These are phyloP conservation scores for Austroboletus novae-zelandiae DNA, from an alignment of 1,284 basidiomycete genomes.

Conservation along the genomic window DNA sequence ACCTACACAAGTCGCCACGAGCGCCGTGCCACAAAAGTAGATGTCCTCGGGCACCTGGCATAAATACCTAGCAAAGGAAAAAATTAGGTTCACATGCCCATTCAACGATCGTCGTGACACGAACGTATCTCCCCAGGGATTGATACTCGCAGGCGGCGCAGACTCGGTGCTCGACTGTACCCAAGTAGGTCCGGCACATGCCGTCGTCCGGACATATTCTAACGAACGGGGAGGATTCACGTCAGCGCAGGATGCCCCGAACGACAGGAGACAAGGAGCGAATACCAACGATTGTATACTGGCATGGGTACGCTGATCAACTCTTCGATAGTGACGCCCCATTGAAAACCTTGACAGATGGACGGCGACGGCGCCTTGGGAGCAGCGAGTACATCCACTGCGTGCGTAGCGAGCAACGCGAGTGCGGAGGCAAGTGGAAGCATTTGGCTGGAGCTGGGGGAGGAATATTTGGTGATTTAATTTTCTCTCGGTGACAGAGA, in stretches of 20 bases:
- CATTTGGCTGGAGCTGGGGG: conserved; percentile 6
- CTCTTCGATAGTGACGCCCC: conserved; percentile 13
- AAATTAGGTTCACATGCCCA: not conserved
- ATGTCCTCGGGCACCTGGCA: conserved; percentile 13
- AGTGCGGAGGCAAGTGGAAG: conserved; percentile 1
- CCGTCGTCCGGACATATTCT: conserved; percentile 12
- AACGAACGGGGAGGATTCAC: not conserved
- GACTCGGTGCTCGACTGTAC: conserved; percentile 15
- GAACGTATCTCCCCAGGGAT: conserved; percentile 8
- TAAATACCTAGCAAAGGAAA: conserved; percentile 7
- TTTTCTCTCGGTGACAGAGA: not conserved
- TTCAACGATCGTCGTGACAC: not conserved
- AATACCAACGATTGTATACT: conserved; percentile 16
- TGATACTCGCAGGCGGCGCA: conserved; percentile 15
- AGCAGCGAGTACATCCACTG: conserved; percentile 1
- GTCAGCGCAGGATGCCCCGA: not conserved
- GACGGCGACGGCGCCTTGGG: not conserved
- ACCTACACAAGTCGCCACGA: conserved; percentile 21
- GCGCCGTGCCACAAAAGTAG: conserved; percentile 13
- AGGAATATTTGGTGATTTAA: not conserved
- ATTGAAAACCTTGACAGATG: conserved; percentile 15
- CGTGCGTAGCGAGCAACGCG: conserved; percentile 1
- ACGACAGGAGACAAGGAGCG: not conserved
- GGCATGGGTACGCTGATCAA: not conserved
- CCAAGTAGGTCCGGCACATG: conserved; percentile 13